Conservation (phyloP, 805 yeast species). For the Komagataella phaffii region DNA sequence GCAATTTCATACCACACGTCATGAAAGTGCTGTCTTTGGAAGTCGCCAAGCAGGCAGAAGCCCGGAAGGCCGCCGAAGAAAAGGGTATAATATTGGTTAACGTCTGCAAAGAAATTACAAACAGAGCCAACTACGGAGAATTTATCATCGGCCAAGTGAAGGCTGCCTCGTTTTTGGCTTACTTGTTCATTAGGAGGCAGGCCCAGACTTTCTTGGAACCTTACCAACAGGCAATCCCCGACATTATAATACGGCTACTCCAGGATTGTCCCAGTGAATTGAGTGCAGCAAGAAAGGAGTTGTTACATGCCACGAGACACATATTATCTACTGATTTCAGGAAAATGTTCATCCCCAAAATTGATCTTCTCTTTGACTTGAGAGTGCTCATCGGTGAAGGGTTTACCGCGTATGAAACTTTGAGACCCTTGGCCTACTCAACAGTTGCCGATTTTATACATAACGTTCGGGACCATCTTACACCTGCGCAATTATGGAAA, state of each 20-base stretch:
- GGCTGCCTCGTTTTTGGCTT: constrained; percentile 90
- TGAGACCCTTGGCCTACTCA: constrained; percentile 87
- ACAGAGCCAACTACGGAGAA: constrained; percentile 74
- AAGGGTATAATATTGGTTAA: constrained; percentile 50
- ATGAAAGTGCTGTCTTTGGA: constrained; percentile 62
- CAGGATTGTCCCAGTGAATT: constrained; percentile 95
- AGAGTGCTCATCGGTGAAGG: constrained; percentile 86
- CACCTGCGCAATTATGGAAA: constrained; percentile 73
- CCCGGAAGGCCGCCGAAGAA: constrained; percentile 42
- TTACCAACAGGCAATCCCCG: constrained; percentile 63
- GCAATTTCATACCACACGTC: constrained; percentile 69
- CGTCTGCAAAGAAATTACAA: constrained; percentile 62
- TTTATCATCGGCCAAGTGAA: constrained; percentile 89
- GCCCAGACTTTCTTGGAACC: constrained; percentile 50
- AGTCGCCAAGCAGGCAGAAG: constrained; percentile 68
- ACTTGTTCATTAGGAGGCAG: constrained; percentile 76
- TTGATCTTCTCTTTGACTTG: constrained; percentile 78
- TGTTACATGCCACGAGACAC: constrained; percentile 88
- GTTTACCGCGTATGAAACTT: constrained; percentile 76
- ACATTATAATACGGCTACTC: constrained; percentile 66
- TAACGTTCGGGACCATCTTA: constrained; percentile 73
- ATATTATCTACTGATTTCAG: constrained; percentile 86
- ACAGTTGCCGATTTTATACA: constrained; percentile 94
- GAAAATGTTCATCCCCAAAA: constrained; percentile 67
- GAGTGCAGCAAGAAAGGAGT: constrained; percentile 83